Evolutionary conservation across 2,329 filamentous ascomycete species (phyloP).

Genomic region (Aureobasidium sp.): DNA sequence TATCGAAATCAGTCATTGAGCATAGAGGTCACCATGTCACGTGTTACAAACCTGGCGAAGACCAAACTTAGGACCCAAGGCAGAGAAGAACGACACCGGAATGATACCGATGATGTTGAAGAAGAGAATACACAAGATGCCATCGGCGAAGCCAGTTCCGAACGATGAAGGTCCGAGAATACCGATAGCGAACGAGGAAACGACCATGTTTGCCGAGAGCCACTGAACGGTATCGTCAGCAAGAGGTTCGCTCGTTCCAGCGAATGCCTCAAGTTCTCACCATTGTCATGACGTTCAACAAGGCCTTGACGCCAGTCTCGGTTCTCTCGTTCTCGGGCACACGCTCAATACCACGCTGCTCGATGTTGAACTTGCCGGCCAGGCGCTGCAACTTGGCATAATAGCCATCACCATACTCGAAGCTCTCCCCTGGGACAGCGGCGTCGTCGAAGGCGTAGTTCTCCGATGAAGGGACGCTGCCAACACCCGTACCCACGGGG

Average conservation of each 20-base stretch:
- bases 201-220: slow-evolving; percentile 70
- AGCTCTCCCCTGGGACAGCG: slow-evolving; percentile 50
- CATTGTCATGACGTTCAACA: slow-evolving; percentile 62
- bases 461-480: slow-evolving; percentile 19
- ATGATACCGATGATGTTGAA: slow-evolving; percentile 65
- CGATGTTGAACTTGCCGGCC: slow-evolving; percentile 57
- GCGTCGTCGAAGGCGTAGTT: slow-evolving; percentile 29
- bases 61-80: slow-evolving; percentile 65
- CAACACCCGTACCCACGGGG: slow-evolving; percentile 22
- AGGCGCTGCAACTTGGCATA: slow-evolving; percentile 54
- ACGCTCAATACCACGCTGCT: slow-evolving; percentile 67
- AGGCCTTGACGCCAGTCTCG: slow-evolving; percentile 43
- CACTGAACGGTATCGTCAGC: slow-evolving; percentile 41
- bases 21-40: neutral
- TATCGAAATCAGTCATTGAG: neutral
- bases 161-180: slow-evolving; percentile 62
- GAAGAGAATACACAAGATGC: slow-evolving; percentile 62
- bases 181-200: slow-evolving; percentile 67
- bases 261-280: slow-evolving; percentile 33
- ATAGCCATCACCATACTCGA: slow-evolving; percentile 45
- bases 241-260: slow-evolving; percentile 10
- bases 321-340: slow-evolving; percentile 62
- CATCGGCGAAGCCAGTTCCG: slow-evolving; percentile 62
- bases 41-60: slow-evolving; percentile 48
- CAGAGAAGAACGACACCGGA: slow-evolving; percentile 68